Base-by-base conservation (phyloP, 192 early-diverging fungal species). In the Pilaira anomala region DNA sequence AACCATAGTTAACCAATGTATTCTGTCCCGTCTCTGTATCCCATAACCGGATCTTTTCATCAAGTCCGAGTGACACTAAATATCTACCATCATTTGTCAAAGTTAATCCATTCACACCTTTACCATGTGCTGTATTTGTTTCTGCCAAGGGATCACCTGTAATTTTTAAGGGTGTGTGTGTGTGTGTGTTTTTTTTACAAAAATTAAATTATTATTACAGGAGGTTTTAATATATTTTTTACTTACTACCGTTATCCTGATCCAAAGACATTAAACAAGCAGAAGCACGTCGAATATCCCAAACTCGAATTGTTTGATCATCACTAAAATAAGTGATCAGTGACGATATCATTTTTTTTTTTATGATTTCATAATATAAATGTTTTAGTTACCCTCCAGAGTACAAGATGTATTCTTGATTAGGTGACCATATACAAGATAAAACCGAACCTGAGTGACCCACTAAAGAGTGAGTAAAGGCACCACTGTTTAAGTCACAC, bases 261-360 rank as follows among this genome's bases (percentile, higher is more conserved):
- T 89, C 85, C 7, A 91, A 72, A 0, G 76, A 76, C 39, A 74
- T 65, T 7, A 96, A 46, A 22, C 84, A 87, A 6, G 91, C 65
- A 16, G 80, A 68, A 7, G 91, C 81, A 57, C 84, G 87, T 36
- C 94, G 84, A 29, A 94, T 85, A 71, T 97, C 94, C 94, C 94
- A 97, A 45, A 94, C 64, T 12, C 83, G 76, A 3, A 91, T 68
- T 2, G 80, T 83, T 19, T 83, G 82, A 62, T 93, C 91, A 4
- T 66, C 71, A 36, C 85, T 88, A 60, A 18, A 21, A n/a, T 39
- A 24, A 21, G 28, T 22, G 6, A n/a, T n/a, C 21, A 39, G 7
- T 33, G 9, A 18, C 63, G 53, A 56, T 48, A 50, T 42, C n/a
- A 64, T 41, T n/a, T 48, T 19, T 22, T 24, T 29, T 16, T 13